These are phyloP conservation scores for Calvatia gigantea DNA, from an alignment of 768 basidiomycete genomes.

Conservation along the genomic window DNA sequence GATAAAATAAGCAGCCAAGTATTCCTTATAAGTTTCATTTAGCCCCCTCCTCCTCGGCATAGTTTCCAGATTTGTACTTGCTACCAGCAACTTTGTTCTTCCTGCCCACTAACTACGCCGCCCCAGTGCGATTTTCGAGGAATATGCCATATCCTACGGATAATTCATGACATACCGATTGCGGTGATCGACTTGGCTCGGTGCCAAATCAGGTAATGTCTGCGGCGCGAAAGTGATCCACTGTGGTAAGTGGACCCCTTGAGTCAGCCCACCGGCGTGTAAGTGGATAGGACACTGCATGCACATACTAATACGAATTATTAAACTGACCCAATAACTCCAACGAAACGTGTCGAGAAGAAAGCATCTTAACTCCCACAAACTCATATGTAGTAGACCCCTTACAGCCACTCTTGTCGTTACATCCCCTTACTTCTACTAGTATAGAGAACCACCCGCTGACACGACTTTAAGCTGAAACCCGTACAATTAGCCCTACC, in stretches of 20 bases:
- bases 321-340: background rate
- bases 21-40: background rate
- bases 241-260: background rate
- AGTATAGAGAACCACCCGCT: conserved; percentile 1
- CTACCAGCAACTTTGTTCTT: background rate
- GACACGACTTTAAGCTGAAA: background rate
- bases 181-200: background rate
- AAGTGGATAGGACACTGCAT: background rate
- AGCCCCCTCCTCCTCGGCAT: background rate
- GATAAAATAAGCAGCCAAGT: conserved; percentile 3
- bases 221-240: background rate
- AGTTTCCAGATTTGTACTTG: background rate
- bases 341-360: conserved; percentile 1
- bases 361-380: conserved; percentile 1
- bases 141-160: background rate
- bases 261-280: background rate
- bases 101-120: background rate
- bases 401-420: background rate
- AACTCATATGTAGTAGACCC: background rate
- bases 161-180: conserved; percentile 8
- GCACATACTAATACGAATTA: background rate
- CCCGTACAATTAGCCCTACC: conserved; percentile 7
- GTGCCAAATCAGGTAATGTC: conserved; percentile 1
- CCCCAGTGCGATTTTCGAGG: background rate
- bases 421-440: conserved; percentile 7